A percentile compares a stretch with the other conserved stretches of the same genome.
These are phyloP conservation scores for Triticum dicoccoides DNA, from an alignment of 176 grass and related monocot species.

Conservation along the genomic window DNA sequence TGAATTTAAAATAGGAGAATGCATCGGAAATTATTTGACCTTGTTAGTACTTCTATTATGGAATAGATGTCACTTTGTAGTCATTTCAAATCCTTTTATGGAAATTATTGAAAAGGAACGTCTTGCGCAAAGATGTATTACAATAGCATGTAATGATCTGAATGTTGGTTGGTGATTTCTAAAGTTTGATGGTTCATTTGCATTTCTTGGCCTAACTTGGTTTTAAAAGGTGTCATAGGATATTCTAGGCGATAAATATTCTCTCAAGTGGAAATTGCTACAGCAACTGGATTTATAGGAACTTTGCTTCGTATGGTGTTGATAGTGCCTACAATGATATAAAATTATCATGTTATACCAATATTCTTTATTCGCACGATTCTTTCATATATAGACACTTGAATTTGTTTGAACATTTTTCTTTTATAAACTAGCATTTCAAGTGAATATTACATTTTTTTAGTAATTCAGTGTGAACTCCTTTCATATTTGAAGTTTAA, in stretches of 20 bases:
- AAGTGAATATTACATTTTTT: background rate
- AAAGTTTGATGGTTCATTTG: background rate
- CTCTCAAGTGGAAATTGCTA: background rate
- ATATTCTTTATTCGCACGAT: background rate
- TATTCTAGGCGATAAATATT: background rate
- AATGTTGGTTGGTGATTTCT: background rate
- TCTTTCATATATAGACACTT: background rate
- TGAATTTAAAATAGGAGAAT: background rate
- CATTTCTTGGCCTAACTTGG: background rate
- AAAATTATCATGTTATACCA: background rate
- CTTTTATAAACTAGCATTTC: background rate
- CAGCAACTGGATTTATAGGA: background rate
- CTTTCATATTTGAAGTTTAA: background rate
- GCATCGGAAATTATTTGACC: background rate
- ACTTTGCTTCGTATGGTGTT: background rate
- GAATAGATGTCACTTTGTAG: background rate
- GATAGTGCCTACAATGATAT: background rate
- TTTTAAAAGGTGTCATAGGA: background rate
- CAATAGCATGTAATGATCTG: background rate
- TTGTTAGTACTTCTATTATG: background rate
- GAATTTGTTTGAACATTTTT: background rate
- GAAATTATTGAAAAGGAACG: background rate
- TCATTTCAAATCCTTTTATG: background rate
- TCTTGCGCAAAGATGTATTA: background rate
- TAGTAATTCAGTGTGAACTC: background rate